phyloP scores from a whole-genome alignment of 371 early-diverging fungal species.

The Mucor racemosus region DNA sequence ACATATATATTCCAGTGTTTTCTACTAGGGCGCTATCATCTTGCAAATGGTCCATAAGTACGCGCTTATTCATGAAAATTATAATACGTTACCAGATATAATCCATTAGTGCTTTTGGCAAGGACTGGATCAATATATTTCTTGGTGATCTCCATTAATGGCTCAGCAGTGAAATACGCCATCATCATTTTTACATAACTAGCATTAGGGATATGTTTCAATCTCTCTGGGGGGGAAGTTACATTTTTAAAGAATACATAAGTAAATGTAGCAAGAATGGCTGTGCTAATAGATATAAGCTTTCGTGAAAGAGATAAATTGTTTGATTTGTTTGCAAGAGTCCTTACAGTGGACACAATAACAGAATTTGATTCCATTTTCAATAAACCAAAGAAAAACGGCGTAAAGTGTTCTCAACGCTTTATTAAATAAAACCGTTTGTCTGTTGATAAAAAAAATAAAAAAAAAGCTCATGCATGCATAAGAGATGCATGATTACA shows the following conservation, averaged over 20 bases:
- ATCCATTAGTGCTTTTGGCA: not conserved
- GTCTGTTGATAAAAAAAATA: not conserved
- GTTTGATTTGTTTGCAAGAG: not conserved
- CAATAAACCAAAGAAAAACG: not conserved
- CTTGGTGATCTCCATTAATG: not conserved
- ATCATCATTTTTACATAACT: slow-evolving; percentile 4
- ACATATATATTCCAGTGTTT: slow-evolving; percentile 1
- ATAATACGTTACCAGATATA: not conserved
- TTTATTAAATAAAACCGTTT: not conserved
- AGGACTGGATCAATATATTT: not conserved
- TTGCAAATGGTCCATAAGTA: not conserved
- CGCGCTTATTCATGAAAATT: not conserved
- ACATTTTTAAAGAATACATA: not conserved
- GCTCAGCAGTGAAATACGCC: not conserved
- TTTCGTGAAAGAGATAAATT: not conserved
- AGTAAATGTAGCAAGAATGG: not conserved
- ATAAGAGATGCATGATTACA: too few relatives aligned
- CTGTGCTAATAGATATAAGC: not conserved
- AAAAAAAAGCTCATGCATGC: too few relatives aligned
- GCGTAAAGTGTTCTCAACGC: not conserved
- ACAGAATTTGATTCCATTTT: slow-evolving; percentile 1
- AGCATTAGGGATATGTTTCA: slow-evolving; percentile 9
- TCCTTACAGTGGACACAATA: not conserved
- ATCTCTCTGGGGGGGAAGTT: slow-evolving; percentile 1
- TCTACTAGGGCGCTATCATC: not conserved